Conservation (phyloP, 345 rosid genomes). For the Eucalyptus microcorys region DNA sequence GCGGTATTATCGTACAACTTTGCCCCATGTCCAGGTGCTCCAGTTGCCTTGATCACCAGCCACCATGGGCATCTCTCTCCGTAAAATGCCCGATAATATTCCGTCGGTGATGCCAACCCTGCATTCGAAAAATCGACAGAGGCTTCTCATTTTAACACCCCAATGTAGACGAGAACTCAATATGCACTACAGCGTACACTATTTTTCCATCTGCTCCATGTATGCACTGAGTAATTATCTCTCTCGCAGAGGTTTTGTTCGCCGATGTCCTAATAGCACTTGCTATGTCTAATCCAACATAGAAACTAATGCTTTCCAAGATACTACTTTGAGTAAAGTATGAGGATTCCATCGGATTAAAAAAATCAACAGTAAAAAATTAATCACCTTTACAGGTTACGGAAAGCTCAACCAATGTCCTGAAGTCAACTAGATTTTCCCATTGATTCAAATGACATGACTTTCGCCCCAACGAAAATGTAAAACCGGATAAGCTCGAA, state of each 20-base stretch:
- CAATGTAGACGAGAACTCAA: neutral
- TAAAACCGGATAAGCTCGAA: neutral
- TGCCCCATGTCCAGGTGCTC: constrained; percentile 97
- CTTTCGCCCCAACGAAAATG: neutral
- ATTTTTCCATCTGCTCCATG: neutral
- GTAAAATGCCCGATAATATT: constrained; percentile 61
- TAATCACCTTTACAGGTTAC: neutral
- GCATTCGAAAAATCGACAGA: neutral
- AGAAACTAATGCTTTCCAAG: neutral
- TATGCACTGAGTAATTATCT: neutral
- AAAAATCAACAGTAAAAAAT: neutral
- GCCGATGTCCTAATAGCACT: neutral
- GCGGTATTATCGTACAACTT: constrained; percentile 89
- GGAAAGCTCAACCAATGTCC: neutral
- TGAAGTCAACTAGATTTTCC: neutral
- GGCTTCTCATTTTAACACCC: neutral
- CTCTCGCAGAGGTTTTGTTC: neutral
- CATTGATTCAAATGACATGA: neutral
- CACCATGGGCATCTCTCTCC: constrained; percentile 86
- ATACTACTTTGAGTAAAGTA: neutral
- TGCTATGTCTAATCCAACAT: neutral
- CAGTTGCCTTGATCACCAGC: constrained; percentile 78
- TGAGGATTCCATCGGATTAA: neutral
- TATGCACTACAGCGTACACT: neutral
- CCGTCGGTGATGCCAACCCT: constrained; percentile 65